Percentiles rank a stretch among this genome's conserved stretches.
These are phyloP conservation scores for Fusarium stilboides DNA, from an alignment of 2,329 filamentous ascomycete species.

Conservation along the genomic window DNA sequence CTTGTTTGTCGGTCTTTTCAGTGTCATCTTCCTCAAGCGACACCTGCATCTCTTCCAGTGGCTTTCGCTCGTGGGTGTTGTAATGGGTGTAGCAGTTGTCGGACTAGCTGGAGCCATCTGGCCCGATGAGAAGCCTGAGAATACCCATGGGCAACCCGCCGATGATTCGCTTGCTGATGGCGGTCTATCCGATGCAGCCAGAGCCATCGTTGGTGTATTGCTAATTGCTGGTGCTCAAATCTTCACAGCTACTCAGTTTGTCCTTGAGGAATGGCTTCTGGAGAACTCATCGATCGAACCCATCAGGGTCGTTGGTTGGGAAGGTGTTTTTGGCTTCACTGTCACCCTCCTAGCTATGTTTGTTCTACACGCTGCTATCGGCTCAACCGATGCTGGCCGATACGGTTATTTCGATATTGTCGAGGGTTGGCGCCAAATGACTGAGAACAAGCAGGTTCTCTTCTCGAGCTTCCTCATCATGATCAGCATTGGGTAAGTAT, in stretches of 20 bases:
- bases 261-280: constrained; percentile 94
- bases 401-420: constrained; percentile 92
- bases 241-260: constrained; percentile 97
- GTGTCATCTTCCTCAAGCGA: constrained; percentile 88
- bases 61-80: constrained; percentile 88
- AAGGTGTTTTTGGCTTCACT: constrained; percentile 90
- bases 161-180: constrained; percentile 59
- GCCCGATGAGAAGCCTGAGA: constrained; percentile 72
- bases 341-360: constrained; percentile 86
- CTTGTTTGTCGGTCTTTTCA: constrained; percentile 95
- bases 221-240: constrained; percentile 96
- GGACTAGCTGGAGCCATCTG: constrained; percentile 90
- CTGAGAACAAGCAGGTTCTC: constrained; percentile 77
- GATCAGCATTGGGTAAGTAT: constrained; percentile 89
- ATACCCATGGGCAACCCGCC: constrained; percentile 51
- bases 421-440: constrained; percentile 88
- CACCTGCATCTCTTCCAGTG: constrained; percentile 91
- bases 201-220: constrained; percentile 84
- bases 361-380: constrained; percentile 82
- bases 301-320: constrained; percentile 94
- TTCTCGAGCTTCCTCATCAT: constrained; percentile 91
- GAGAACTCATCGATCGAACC: constrained; percentile 77
- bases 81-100: constrained; percentile 89
- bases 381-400: constrained; percentile 79
- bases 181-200: constrained; percentile 54